Conservation (phyloP, 164 flowering plant species). For the Magnolia changhungtana region DNA sequence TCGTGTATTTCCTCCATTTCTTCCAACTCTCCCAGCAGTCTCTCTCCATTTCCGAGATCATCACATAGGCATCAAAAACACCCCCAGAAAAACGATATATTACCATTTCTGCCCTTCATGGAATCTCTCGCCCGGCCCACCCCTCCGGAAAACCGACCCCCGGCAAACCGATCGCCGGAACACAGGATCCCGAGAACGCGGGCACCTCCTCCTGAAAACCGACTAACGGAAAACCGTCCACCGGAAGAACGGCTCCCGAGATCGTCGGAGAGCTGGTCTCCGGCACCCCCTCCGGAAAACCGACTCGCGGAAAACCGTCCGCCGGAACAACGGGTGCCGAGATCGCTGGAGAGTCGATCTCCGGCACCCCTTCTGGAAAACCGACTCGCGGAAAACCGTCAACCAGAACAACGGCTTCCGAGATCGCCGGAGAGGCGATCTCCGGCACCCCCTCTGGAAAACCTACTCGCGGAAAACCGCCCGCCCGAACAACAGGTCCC, state of each 20-base stretch:
- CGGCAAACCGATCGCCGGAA: not conserved
- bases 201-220: not conserved
- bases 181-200: slow-evolving; percentile 1
- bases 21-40: not conserved
- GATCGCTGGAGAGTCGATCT: not conserved
- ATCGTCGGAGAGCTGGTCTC: not conserved
- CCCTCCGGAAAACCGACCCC: not conserved
- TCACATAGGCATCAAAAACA: not conserved
- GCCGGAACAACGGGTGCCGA: not conserved
- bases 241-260: not conserved
- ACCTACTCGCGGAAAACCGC: not conserved
- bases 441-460: not conserved
- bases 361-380: not conserved
- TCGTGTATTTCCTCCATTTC: not conserved
- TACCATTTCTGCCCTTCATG: not conserved
- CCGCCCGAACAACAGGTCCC: not conserved
- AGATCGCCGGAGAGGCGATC: not conserved
- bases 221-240: not conserved
- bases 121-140: not conserved
- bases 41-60: not conserved
- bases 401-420: not conserved
- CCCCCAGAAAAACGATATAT: not conserved
- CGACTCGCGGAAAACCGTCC: not conserved
- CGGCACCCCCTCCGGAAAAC: not conserved
- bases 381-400: not conserved